Percentiles rank a stretch among this genome's conserved stretches.
phyloP scores from a whole-genome alignment of 805 yeast species.

The Saccharomycopsis selenospora region DNA sequence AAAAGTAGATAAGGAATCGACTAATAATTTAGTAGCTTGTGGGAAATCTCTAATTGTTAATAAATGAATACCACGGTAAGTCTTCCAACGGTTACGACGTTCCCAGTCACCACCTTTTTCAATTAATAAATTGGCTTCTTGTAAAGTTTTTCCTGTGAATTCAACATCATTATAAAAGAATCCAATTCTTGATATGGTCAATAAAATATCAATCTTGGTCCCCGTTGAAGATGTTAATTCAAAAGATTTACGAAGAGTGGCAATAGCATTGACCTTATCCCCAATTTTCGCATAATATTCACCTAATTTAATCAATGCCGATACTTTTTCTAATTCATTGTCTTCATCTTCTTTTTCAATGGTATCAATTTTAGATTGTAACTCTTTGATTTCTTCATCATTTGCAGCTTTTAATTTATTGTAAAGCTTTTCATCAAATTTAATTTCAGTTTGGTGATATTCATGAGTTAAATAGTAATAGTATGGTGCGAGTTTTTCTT shows the following conservation, averaged over 20 bases:
- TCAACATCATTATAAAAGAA: slow-evolving; percentile 76
- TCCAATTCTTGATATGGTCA: slow-evolving; percentile 83
- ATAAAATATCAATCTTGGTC: slow-evolving; percentile 75
- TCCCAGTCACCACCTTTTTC: slow-evolving; percentile 99
- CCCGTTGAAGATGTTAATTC: slow-evolving; percentile 83
- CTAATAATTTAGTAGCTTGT: slow-evolving; percentile 77
- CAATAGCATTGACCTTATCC: slow-evolving; percentile 63
- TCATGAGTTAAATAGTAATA: slow-evolving; percentile 59
- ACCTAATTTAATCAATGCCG: slow-evolving; percentile 72
- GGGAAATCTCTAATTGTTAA: slow-evolving; percentile 80
- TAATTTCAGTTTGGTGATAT: slow-evolving; percentile 31
- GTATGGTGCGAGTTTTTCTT: slow-evolving; percentile 72
- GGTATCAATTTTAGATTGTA: slow-evolving; percentile 38
- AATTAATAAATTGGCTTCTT: slow-evolving; percentile 63
- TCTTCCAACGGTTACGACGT: slow-evolving; percentile 88
- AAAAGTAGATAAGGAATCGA: slow-evolving; percentile 90
- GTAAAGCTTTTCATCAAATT: slow-evolving; percentile 58
- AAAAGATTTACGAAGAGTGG: slow-evolving; percentile 62
- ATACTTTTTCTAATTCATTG: slow-evolving; percentile 77
- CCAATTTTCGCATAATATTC: slow-evolving; percentile 84
- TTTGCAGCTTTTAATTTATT: slow-evolving; percentile 45
- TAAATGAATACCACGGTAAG: slow-evolving; percentile 78
- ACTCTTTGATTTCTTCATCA: slow-evolving; percentile 41
- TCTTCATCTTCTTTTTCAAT: slow-evolving; percentile 64
- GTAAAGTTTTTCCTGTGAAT: slow-evolving; percentile 64